Evolutionary conservation across 2,329 filamentous ascomycete genomes (phyloP), one percentile per base, ranked within the genome.

Genomic region (Phoma sp.): DNA sequence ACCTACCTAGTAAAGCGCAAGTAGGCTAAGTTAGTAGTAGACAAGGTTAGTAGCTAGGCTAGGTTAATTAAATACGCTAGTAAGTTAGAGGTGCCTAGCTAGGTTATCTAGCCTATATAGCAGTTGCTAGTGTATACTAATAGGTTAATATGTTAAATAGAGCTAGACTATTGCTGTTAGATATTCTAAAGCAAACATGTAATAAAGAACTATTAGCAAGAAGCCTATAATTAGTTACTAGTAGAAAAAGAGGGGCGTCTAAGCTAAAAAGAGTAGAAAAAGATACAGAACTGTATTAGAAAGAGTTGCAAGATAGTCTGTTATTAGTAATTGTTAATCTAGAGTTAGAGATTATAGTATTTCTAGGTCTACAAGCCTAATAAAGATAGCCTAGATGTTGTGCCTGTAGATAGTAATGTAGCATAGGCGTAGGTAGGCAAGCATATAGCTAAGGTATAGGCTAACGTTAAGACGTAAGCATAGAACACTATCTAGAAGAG

Each of bases 151-250:
- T 51, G 17, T 27, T 44, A 43, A 12, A 8, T 37, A 13, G 22
- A 37, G 5, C 19, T 17, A 19, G 15, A 44, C 21, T 45, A 45
- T 43, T 51, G 19, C 32, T 45, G 24, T 9, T 51, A 51, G 22
- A 33, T 45, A 44, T 51, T 44, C 21, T 24, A 24, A 24, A 51
- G 22, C 13, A 24, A 8, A 51, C 7, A 2, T 2, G 22, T 44
- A 31, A 51, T 51, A 51, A 51, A 29, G 35, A 45, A 51, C 2
- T 31, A 51, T 51, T 51, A 51, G 48, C 9, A 45, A 24, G 21
- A 44, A 12, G 15, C 15, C 24, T 33, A 51, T 32, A 39, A 25
- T 3, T 52, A 52, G 40, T 45, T 40, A 40, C 4, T 35, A 45
- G 49, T 4, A 45, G 41, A 21, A 2, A 52, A 36, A n/a, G 21